Base-by-base conservation (phyloP, 352 stramenopile genomes). In the Pilasporangium apinafurcum region DNA sequence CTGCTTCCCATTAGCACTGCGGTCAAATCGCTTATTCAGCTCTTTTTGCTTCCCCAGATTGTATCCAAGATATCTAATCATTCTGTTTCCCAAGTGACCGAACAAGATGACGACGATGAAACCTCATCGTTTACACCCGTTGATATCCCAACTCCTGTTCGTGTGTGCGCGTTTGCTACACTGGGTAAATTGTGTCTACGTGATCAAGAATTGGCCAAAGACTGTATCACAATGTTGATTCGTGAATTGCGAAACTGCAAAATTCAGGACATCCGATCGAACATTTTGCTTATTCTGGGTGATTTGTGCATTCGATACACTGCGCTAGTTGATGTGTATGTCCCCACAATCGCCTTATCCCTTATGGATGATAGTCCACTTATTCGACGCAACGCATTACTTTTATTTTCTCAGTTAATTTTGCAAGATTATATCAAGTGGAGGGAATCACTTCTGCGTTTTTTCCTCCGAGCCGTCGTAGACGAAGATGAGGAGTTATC, bases 381-480 rank as follows among this genome's bases (percentile, higher is more conserved):
- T 20, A 79, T 98, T 26, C 88, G 96, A 10, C 94, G 96, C 29
- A 96, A 96, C 49, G 92, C 95, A 16, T 63, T 99, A n/a, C 51
- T 98, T 21, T 56, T 98, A 4, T 89, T 99, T 41, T 96, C 94
- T 0, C 94, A 96, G 51, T 66, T 99, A 12, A 78, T 99, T 14
- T 63, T 98, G 5, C 95, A 98, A 64, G 96, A 98, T 59, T 98
- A 98, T 65, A 94, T 99, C 56, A 99, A 98, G 67, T 98, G 95
- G 94, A 83, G 94, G 22, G 96, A 97, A 21, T 87, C 96, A 8
- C 60, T 99, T 3, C 67, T 98, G 32, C 89, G 95, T 34, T 95
- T 97, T 50, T 98, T 98, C 61, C 70, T 98, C 31, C 93, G 95
- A 8, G 88, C 90, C 4, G 83, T 94, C 8, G 89, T 97, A 14